These are phyloP conservation scores for Tetracladium marchalianum DNA, from an alignment of 495 filamentous ascomycete species.

Conservation along the genomic window DNA sequence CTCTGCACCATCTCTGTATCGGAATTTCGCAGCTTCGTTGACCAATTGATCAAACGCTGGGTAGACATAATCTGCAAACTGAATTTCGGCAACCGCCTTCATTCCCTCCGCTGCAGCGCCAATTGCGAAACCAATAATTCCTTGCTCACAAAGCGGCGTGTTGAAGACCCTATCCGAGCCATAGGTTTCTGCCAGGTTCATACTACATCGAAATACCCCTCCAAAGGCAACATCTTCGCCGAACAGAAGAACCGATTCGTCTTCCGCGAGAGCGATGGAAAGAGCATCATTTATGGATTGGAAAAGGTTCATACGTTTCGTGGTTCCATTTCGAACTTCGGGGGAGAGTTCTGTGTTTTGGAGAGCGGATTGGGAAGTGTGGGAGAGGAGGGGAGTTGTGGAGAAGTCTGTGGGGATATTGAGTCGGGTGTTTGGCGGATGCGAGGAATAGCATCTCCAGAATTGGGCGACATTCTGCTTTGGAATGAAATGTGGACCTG, in stretches of 20 bases:
- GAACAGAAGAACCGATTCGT: constrained; percentile 82
- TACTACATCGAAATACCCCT: constrained; percentile 91
- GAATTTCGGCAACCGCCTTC: constrained; percentile 90
- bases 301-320: constrained; percentile 83
- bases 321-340: constrained; percentile 56
- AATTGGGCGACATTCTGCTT: neutral
- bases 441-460: constrained; percentile 13
- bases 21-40: constrained; percentile 90
- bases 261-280: constrained; percentile 66
- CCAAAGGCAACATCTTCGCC: constrained; percentile 97
- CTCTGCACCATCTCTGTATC: constrained; percentile 73
- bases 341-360: constrained; percentile 49
- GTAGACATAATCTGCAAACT: constrained; percentile 97
- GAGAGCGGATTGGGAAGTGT: constrained; percentile 61
- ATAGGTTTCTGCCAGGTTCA: constrained; percentile 79
- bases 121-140: constrained; percentile 89
- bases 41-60: constrained; percentile 97
- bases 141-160: constrained; percentile 88
- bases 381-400: constrained; percentile 68
- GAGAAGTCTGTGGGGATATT: constrained; percentile 88
- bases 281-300: constrained; percentile 88
- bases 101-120: constrained; percentile 85
- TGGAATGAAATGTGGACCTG: neutral
- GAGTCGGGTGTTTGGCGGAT: constrained; percentile 37
- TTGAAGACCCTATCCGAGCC: constrained; percentile 91